A percentile compares a stretch with the other conserved stretches of the same genome.
These are phyloP conservation scores for Didymella lethalis DNA, from an alignment of 2,329 filamentous ascomycete species.

Conservation along the genomic window DNA sequence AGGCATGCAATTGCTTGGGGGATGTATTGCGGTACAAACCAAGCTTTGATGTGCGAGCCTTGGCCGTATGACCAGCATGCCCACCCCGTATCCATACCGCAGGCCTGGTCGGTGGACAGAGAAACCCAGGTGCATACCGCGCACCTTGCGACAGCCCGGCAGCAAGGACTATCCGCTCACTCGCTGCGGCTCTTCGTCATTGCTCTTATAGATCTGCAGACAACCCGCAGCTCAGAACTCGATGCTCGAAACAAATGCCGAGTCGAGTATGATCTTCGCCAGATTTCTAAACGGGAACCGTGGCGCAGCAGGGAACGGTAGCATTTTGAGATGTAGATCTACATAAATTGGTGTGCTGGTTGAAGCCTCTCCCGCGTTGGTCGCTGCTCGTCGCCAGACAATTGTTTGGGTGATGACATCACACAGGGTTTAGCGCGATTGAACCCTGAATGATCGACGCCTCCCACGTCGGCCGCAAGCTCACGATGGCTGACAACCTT, in stretches of 20 bases:
- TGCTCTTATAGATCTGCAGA: neutral
- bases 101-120: neutral
- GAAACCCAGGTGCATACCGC: neutral
- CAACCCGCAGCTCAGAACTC: neutral
- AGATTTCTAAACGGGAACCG: neutral
- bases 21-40: neutral
- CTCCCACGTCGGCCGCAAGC: slow-evolving; percentile 8
- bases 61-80: neutral
- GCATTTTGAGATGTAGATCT: slow-evolving; percentile 13
- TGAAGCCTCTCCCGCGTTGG: neutral
- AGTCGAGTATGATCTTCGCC: neutral
- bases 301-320: slow-evolving; percentile 16
- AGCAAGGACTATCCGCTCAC: neutral
- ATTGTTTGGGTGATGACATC: slow-evolving; percentile 16
- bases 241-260: slow-evolving; percentile 1
- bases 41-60: neutral
- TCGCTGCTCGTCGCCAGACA: neutral
- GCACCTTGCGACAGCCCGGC: neutral
- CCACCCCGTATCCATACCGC: neutral
- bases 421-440: slow-evolving; percentile 8
- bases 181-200: neutral
- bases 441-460: slow-evolving; percentile 22
- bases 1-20: too few species aligned
- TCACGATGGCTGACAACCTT: slow-evolving; percentile 18
- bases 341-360: slow-evolving; percentile 16